Evolutionary conservation across 2,329 filamentous ascomycete genomes (phyloP), one percentile per base, ranked within the genome.

Genomic region (Xylariaceae sp.): DNA sequence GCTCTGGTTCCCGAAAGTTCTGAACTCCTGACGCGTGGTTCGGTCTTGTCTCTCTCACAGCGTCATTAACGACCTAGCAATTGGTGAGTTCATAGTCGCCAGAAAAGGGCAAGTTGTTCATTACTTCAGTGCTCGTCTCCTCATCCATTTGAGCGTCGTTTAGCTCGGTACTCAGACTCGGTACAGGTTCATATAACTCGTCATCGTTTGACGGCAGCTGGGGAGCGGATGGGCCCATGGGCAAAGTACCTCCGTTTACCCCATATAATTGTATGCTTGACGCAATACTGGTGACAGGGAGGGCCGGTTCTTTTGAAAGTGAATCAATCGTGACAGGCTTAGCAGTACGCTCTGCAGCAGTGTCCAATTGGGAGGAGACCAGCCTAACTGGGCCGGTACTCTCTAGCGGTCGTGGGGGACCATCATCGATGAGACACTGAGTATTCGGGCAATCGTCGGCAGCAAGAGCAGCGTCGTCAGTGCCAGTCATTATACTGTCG

Each of bases 41-140:
- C 30, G 62, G 64, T 35, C 54, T 63, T n/a, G 65, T 62, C 63
- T 68, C 67, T 47, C 67, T 65, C 10, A 61, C 56, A 57, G 66
- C 56, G 23, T 68, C 64, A 45, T 67, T 62, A 35, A 58, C 53
- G 23, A 64, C 51, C 62, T 67, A 60, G 13, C 55, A 53, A 11
- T 55, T 55, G 48, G 59, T 65, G 35, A 65, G 59, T 56, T 34
- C 48, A 17, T 57, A 35, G 15, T 58, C 56, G 23, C 23, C 37
- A 11, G 57, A 54, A 30, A 41, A 35, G 57, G 50, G 18, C 41
- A 7, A 34, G 23, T 15, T 11, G 18, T 57, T 47, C 11, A 55
- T 60, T 68, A 69, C 68, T 63, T 70, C 58, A 56, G 57, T 49
- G 41, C 56, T 63, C 11, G 65, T 57, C 15, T 51, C 53, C 34